phyloP scores from a whole-genome alignment of 306 rosid species.

The Vachellia collinsii region DNA sequence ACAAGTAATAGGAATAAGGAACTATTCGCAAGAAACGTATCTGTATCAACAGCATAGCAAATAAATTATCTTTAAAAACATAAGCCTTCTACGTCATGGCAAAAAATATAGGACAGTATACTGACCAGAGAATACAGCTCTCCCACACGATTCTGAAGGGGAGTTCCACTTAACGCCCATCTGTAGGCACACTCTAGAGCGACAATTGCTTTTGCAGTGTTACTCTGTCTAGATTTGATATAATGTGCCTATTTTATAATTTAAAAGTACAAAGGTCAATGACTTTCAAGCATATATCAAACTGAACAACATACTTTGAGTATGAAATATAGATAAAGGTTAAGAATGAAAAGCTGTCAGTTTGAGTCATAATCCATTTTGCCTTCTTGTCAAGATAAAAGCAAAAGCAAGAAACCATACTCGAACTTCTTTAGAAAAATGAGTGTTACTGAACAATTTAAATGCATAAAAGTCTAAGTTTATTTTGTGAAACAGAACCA shows the following conservation, averaged over 20 bases:
- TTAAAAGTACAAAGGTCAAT: slow-evolving; percentile 10
- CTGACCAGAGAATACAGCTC: slow-evolving; percentile 87
- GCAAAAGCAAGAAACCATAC: background rate
- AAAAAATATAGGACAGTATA: slow-evolving; percentile 22
- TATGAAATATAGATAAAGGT: background rate
- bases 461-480: slow-evolving; percentile 5
- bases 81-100: slow-evolving; percentile 15
- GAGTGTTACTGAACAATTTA: background rate
- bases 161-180: slow-evolving; percentile 99
- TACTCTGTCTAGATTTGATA: slow-evolving; percentile 67
- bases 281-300: background rate
- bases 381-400: background rate
- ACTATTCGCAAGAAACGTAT: slow-evolving; percentile 78
- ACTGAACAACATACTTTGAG: background rate
- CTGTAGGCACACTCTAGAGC: slow-evolving; percentile 75
- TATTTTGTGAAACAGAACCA: background rate
- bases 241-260: slow-evolving; percentile 66
- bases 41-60: slow-evolving; percentile 53
- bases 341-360: slow-evolving; percentile 1
- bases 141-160: slow-evolving; percentile 83
- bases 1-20: slow-evolving; percentile 82
- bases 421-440: background rate
- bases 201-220: slow-evolving; percentile 87
- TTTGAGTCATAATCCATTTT: slow-evolving; percentile 15
- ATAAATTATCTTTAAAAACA: slow-evolving; percentile 33